Base-by-base conservation (phyloP, 371 early-diverging fungal genomes). In the Lichtheimia ornata region DNA sequence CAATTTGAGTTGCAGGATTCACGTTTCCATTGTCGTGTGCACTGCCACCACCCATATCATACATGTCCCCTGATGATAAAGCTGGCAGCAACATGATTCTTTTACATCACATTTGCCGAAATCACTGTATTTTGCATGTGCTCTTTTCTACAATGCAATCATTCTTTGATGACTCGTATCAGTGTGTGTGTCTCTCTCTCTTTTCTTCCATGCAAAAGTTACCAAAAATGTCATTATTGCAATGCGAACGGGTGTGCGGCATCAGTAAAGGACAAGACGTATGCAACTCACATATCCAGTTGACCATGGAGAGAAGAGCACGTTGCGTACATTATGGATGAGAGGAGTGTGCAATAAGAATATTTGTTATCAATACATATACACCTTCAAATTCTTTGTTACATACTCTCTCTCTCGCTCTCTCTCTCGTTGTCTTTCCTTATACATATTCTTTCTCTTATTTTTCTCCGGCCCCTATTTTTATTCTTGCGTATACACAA, bases 181-280 rank as follows among this genome's bases (percentile, higher is more conserved):
- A 17, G 22, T n/a, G 17, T 22, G 17, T 47, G 22, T n/a, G 17
- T 22, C 47, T 47, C 47, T 18, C 11, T 15, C 17, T 43, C n/a
- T 18, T 15, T 5, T 13, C 17, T 47, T 22, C 57, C 45, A 44
- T 56, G 57, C 57, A 56, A 56, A 56, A 25, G 40, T 56, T 56
- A 17, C 47, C 47, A 47, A 47, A 47, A 18, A 47, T 47, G 47
- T 47, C 47, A 18, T 47, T n/a, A 47, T 47, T 47, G 47, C n/a
- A 47, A 47, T 47, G 47, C 22, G 47, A 22, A 47, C 47, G 47
- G 35, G 18, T 47, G 47, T 47, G 47, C 47, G 6, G 47, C 47
- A 47, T 47, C 47, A 22, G 47, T 22, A 22, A 18, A 22, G 47
- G 22, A 47, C 5, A 22, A 41, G 15, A 18, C 20, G 30, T n/a